Evolutionary conservation across 495 filamentous ascomycete species (phyloP).

Genomic region (Penicillium verhagenii): DNA sequence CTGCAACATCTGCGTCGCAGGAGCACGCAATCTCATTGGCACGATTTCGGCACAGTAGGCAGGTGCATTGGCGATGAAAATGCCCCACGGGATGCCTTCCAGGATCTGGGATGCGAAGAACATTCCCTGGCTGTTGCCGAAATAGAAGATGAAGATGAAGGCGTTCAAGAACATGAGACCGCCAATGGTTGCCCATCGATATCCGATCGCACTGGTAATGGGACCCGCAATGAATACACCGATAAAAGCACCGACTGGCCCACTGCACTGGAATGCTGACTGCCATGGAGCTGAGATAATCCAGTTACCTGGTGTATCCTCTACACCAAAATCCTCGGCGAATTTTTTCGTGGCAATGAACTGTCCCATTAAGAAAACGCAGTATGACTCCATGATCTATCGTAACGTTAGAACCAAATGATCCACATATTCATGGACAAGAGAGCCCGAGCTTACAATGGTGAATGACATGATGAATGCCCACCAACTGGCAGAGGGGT

Average conservation of each 20-base stretch:
- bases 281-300: constrained; percentile 55
- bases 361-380: constrained; percentile 41
- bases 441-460: constrained; percentile 52
- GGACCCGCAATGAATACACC: constrained; percentile 63
- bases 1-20: constrained; percentile 47
- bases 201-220: constrained; percentile 62
- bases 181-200: constrained; percentile 57
- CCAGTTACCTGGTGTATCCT: constrained; percentile 23
- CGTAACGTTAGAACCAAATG: constrained; percentile 28
- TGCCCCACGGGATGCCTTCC: constrained; percentile 67
- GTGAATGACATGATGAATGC: constrained; percentile 53
- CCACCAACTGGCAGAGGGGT: constrained; percentile 49
- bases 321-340: constrained; percentile 24
- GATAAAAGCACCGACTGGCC: constrained; percentile 56
- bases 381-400: constrained; percentile 50
- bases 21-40: constrained; percentile 58
- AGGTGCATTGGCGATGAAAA: constrained; percentile 70
- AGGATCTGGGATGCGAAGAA: constrained; percentile 46
- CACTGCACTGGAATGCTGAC: constrained; percentile 59
- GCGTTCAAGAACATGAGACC: constrained; percentile 46
- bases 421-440: constrained; percentile 19
- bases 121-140: constrained; percentile 54
- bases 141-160: constrained; percentile 74
- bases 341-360: constrained; percentile 15
- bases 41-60: constrained; percentile 70